Evolutionary conservation across 2,329 filamentous ascomycete genomes (phyloP).

Genomic region (Dactylellina haptotyla): DNA sequence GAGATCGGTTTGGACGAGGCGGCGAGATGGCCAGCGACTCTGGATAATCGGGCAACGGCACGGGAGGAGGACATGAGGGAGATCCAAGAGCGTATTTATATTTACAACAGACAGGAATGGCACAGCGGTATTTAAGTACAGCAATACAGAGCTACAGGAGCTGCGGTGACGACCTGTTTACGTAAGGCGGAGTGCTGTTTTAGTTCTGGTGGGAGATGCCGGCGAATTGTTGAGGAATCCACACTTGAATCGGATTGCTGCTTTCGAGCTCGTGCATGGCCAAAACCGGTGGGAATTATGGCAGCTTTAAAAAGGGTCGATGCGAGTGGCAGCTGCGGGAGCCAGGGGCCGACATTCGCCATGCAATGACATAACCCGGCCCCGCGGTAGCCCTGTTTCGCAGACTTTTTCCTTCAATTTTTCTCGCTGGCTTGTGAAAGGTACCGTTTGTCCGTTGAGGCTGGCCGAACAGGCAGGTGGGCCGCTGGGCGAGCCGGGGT

Average conservation of each 20-base stretch:
- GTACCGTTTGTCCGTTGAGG: conserved; percentile 48
- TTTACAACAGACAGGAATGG: too few species aligned
- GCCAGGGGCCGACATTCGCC: background rate
- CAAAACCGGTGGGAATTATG: conserved; percentile 27
- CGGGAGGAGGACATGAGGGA: conserved; percentile 39
- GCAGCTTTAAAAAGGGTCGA: conserved; percentile 10
- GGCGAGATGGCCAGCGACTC: conserved; percentile 42
- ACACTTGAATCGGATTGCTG: conserved; percentile 6
- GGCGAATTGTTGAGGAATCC: conserved; percentile 37
- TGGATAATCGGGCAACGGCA: conserved; percentile 38
- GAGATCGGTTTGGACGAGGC: conserved; percentile 6
- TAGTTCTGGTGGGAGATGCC: background rate
- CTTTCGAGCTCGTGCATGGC: background rate
- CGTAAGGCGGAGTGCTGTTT: conserved; percentile 18
- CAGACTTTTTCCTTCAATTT: conserved; percentile 5
- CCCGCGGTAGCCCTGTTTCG: conserved; percentile 3
- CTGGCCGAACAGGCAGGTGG: conserved; percentile 47
- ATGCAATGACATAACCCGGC: conserved; percentile 43
- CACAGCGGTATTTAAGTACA: background rate
- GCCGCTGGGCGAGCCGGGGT: conserved; percentile 8
- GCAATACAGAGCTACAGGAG: too few species aligned
- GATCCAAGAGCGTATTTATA: too few species aligned
- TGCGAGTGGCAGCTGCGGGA: conserved; percentile 11
- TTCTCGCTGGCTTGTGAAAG: conserved; percentile 43
- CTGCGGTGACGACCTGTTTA: conserved; percentile 20